Conservation (phyloP, 495 filamentous ascomycete species). For the Penicillium argentinense region DNA sequence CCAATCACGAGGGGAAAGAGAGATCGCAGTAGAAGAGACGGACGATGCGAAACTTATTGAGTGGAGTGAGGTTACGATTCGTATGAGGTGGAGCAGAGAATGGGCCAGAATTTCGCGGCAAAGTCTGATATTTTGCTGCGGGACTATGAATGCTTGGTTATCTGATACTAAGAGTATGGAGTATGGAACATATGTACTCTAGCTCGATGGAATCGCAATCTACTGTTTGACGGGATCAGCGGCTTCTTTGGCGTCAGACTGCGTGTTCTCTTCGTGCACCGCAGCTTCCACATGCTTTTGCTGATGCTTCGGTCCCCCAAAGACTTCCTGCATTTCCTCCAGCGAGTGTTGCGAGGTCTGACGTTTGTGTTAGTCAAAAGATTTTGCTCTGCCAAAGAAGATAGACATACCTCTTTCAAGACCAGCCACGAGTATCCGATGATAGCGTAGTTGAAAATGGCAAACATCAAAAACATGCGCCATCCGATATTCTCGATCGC, state of each 20-base stretch:
- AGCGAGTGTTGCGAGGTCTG: conserved; percentile 34
- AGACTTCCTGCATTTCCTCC: conserved; percentile 39
- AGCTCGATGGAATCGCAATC: too few relatives aligned
- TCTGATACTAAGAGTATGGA: too few relatives aligned
- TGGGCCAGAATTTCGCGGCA: not conserved
- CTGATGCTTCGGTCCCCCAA: conserved; percentile 20
- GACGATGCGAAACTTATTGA: not conserved
- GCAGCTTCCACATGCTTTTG: conserved; percentile 13
- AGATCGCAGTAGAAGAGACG: not conserved
- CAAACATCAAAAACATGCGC: conserved; percentile 56
- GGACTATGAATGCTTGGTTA: too few relatives aligned
- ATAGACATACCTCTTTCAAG: conserved; percentile 41
- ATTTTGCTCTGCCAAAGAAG: not conserved
- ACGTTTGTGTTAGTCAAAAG: not conserved
- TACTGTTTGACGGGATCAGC: too few relatives aligned
- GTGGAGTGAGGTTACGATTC: conserved; percentile 2
- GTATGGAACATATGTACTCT: too few relatives aligned
- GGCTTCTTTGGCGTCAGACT: not conserved
- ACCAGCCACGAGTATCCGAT: conserved; percentile 48
- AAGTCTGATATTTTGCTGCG: too few relatives aligned
- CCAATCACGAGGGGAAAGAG: conserved; percentile 5
- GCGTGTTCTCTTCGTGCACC: conserved; percentile 5
- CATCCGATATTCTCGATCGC: conserved; percentile 52
- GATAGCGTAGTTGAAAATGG: conserved; percentile 50
- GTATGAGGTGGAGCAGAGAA: conserved; percentile 4